These are phyloP conservation scores for Gomphus bonarii DNA, from an alignment of 1,284 basidiomycete species.

Conservation along the genomic window DNA sequence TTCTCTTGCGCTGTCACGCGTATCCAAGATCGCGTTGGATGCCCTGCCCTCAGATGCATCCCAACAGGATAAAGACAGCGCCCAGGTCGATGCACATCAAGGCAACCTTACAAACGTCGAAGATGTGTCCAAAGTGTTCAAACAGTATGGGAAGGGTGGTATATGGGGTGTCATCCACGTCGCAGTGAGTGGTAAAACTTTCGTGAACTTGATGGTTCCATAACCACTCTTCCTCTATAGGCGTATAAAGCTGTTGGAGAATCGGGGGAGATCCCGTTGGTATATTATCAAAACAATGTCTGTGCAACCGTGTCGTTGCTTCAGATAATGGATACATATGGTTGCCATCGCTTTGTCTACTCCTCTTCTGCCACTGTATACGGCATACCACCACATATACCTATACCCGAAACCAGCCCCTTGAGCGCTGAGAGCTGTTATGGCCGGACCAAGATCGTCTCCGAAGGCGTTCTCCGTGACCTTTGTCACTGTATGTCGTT, in stretches of 20 bases:
- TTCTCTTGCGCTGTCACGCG: slow-evolving; percentile 59
- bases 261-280: slow-evolving; percentile 87
- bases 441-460: slow-evolving; percentile 93
- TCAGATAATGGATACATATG: slow-evolving; percentile 78
- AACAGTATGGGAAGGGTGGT: slow-evolving; percentile 80
- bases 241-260: slow-evolving; percentile 99
- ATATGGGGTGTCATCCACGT: slow-evolving; percentile 97
- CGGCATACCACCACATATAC: slow-evolving; percentile 85
- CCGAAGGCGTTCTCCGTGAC: slow-evolving; percentile 86
- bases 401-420: slow-evolving; percentile 90
- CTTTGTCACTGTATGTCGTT: slow-evolving; percentile 60
- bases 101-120: slow-evolving; percentile 69
- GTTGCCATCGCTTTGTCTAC: slow-evolving; percentile 85
- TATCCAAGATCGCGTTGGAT: slow-evolving; percentile 70
- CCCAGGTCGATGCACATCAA: slow-evolving; percentile 58
- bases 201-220: neutral
- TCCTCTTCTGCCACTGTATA: slow-evolving; percentile 99
- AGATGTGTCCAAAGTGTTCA: slow-evolving; percentile 70
- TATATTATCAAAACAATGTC: slow-evolving; percentile 92
- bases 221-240: slow-evolving; percentile 26
- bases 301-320: slow-evolving; percentile 74
- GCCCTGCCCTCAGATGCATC: slow-evolving; percentile 56
- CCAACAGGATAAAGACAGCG: slow-evolving; percentile 52
- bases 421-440: slow-evolving; percentile 89
- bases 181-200: slow-evolving; percentile 44